Percentiles rank a stretch among this genome's conserved stretches.
Conservation (phyloP, 2,329 filamentous ascomycete species). For the Didymella pomorum region DNA sequence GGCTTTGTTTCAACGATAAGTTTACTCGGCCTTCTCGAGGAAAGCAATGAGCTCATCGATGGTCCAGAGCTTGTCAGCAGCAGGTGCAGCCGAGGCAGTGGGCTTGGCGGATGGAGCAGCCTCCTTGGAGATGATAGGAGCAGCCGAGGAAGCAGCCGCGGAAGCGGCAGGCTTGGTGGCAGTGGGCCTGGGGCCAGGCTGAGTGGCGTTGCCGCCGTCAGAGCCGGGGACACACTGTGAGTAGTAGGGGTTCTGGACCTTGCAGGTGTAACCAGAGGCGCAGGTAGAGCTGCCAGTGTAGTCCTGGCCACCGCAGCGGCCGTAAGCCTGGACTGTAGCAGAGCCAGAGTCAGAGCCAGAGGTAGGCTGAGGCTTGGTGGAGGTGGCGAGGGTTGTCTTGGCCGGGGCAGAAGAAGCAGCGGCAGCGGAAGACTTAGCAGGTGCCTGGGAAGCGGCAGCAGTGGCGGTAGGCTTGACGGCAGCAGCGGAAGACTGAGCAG, state of each 20-base stretch:
- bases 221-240: conserved; percentile 51
- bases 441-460: not conserved
- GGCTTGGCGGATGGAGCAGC: conserved; percentile 1
- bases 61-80: conserved; percentile 21
- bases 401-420: conserved; percentile 21
- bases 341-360: conserved; percentile 24
- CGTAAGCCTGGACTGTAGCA: conserved; percentile 33
- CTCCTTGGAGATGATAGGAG: not conserved
- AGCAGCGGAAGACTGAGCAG: conserved; percentile 5
- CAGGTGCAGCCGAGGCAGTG: conserved; percentile 11
- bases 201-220: conserved; percentile 21
- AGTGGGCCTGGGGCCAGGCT: conserved; percentile 19
- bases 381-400: conserved; percentile 30
- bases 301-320: conserved; percentile 56
- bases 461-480: conserved; percentile 7
- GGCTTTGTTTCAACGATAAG: not conserved
- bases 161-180: conserved; percentile 10
- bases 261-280: conserved; percentile 51
- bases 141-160: not conserved
- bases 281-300: conserved; percentile 53
- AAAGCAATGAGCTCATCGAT: conserved; percentile 21
- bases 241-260: conserved; percentile 55
- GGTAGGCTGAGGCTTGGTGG: conserved; percentile 33
- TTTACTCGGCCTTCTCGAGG: conserved; percentile 20
- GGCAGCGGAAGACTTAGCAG: conserved; percentile 5